Evolutionary conservation across 2,329 filamentous ascomycete species (phyloP).

Genomic region (Penicillium aurantiogriseum): DNA sequence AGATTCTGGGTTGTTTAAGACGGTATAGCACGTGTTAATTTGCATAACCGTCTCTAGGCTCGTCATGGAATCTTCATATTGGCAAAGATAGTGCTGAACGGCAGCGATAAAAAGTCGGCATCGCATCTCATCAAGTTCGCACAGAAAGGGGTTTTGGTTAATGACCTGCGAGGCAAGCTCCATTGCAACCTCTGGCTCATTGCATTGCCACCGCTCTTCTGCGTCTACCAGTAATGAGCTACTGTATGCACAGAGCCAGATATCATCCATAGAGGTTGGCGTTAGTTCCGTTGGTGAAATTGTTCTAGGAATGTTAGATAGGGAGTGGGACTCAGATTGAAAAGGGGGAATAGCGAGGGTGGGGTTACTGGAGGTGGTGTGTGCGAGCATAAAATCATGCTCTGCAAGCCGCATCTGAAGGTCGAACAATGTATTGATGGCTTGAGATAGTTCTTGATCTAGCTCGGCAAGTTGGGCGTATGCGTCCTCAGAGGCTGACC

Average conservation of each 20-base stretch:
- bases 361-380: slow-evolving; percentile 5
- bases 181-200: slow-evolving; percentile 11
- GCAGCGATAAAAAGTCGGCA: slow-evolving; percentile 17
- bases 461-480: neutral
- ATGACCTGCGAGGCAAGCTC: slow-evolving; percentile 8
- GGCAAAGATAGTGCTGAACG: slow-evolving; percentile 9
- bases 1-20: neutral
- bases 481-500: neutral
- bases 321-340: neutral
- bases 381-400: slow-evolving; percentile 14
- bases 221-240: slow-evolving; percentile 11
- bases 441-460: slow-evolving; percentile 3
- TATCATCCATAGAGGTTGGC: slow-evolving; percentile 16
- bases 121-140: slow-evolving; percentile 11
- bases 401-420: slow-evolving; percentile 10
- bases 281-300: neutral
- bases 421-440: slow-evolving; percentile 10
- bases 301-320: neutral
- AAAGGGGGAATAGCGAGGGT: neutral
- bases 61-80: slow-evolving; percentile 13
- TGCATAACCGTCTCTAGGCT: slow-evolving; percentile 8
- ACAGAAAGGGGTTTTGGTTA: slow-evolving; percentile 6
- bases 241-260: slow-evolving; percentile 17
- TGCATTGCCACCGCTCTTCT: slow-evolving; percentile 15
- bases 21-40: neutral